phyloP scores from a whole-genome alignment of 352 stramenopile genomes.

The Globisporangium echinulatum region DNA sequence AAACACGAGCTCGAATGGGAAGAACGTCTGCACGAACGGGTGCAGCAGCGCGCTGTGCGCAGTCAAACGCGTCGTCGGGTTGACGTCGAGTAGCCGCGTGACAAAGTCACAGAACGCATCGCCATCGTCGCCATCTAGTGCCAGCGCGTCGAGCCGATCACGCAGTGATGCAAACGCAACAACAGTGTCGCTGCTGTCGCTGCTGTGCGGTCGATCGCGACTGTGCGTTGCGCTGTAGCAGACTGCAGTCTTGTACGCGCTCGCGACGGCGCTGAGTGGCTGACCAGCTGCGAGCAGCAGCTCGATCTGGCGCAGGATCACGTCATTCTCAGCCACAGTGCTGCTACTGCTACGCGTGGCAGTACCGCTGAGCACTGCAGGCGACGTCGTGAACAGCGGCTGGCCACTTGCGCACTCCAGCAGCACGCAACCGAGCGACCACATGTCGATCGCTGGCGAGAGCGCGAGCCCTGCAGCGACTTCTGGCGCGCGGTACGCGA shows the following conservation, averaged over 20 bases:
- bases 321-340: conserved; percentile 19
- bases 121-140: conserved; percentile 11
- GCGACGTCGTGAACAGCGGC: conserved; percentile 41
- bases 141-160: conserved; percentile 26
- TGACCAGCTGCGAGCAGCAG: conserved; percentile 22
- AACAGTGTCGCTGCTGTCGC: neutral
- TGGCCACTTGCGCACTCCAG: conserved; percentile 50
- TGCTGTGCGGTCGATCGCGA: neutral
- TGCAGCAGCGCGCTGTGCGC: conserved; percentile 52
- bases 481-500: conserved; percentile 67
- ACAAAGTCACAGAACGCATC: conserved; percentile 46
- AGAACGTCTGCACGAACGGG: conserved; percentile 62
- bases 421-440: conserved; percentile 70
- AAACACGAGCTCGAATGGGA: conserved; percentile 64
- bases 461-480: conserved; percentile 55
- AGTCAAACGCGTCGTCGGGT: conserved; percentile 36
- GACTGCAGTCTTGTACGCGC: conserved; percentile 13
- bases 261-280: conserved; percentile 16
- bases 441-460: conserved; percentile 65
- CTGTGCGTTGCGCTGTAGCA: conserved; percentile 1
- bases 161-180: conserved; percentile 9
- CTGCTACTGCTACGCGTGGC: neutral
- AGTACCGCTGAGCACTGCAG: neutral
- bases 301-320: conserved; percentile 46
- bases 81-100: conserved; percentile 36